These are phyloP conservation scores for Craspedostauros australis DNA, from an alignment of 108 stramenopile species.

Conservation along the genomic window DNA sequence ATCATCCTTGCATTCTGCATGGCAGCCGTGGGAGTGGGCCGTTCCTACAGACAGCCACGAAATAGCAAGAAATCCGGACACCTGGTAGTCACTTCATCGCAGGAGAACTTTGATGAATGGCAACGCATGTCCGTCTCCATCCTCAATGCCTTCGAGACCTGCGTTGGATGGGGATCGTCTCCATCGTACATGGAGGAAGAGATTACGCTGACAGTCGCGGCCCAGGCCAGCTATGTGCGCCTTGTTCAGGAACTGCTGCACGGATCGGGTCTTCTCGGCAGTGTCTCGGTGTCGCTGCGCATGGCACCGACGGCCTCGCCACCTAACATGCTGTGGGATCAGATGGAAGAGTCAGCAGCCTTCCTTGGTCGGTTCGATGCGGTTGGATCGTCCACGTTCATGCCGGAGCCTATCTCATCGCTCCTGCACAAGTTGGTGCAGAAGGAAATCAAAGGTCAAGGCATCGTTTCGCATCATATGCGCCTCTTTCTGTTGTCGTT, in stretches of 20 bases:
- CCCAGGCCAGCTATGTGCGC: conserved; percentile 27
- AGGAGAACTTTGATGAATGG: conserved; percentile 36
- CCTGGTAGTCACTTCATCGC: conserved; percentile 5
- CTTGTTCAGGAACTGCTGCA: conserved; percentile 34
- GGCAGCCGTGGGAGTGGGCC: conserved; percentile 31
- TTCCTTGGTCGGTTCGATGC: conserved; percentile 12
- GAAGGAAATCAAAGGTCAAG: conserved; percentile 27
- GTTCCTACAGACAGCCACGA: neutral
- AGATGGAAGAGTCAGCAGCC: conserved; percentile 30
- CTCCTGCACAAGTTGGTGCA: conserved; percentile 28
- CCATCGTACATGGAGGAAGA: conserved; percentile 33
- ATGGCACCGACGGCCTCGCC: conserved; percentile 33
- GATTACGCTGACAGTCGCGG: conserved; percentile 26
- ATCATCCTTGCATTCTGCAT: conserved; percentile 30
- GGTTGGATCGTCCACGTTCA: conserved; percentile 3
- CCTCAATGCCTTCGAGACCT: conserved; percentile 24
- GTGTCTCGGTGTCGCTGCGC: conserved; percentile 34
- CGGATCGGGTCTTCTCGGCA: conserved; percentile 24
- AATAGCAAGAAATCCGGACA: too few relatives aligned
- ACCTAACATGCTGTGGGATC: conserved; percentile 41
- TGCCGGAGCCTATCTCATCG: conserved; percentile 8
- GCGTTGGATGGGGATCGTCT: conserved; percentile 18
- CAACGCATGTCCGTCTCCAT: conserved; percentile 19
- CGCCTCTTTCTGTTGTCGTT: conserved; percentile 33
- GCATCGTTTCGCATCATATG: conserved; percentile 39